phyloP scores from a whole-genome alignment of 345 rosid species.

The Erucastrum elatum region DNA sequence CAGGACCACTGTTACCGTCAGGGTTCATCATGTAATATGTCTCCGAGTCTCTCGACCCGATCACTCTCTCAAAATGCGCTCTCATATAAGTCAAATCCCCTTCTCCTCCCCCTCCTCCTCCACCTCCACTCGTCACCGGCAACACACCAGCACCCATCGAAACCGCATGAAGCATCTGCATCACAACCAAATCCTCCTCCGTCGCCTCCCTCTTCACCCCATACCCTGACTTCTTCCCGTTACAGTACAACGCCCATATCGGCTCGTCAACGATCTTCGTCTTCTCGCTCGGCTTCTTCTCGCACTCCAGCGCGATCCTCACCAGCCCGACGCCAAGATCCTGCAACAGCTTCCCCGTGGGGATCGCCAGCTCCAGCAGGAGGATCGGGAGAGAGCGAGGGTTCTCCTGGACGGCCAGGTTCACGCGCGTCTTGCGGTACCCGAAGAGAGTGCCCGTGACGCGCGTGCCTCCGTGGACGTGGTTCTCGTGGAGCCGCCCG shows the following conservation, averaged over 20 bases:
- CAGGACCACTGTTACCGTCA: constrained; percentile 73
- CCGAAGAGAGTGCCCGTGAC: constrained; percentile 82
- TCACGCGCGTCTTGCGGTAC: constrained; percentile 61
- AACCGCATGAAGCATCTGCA: constrained; percentile 73
- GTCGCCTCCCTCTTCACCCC: constrained; percentile 75
- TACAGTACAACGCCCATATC: constrained; percentile 72
- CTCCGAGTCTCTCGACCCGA: constrained; percentile 82
- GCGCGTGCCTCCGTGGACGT: constrained; percentile 74
- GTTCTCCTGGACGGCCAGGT: constrained; percentile 71
- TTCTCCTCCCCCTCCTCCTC: constrained; percentile 40
- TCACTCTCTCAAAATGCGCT: constrained; percentile 74
- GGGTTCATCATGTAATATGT: constrained; percentile 87
- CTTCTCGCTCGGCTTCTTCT: constrained; percentile 65
- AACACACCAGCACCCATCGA: constrained; percentile 87
- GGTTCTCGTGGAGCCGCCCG: constrained; percentile 47
- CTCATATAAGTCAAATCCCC: constrained; percentile 82
- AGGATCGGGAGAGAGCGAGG: constrained; percentile 63
- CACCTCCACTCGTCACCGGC: constrained; percentile 47
- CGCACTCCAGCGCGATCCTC: constrained; percentile 74
- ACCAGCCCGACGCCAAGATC: constrained; percentile 76
- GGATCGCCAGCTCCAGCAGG: constrained; percentile 65
- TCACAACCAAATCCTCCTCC: constrained; percentile 65
- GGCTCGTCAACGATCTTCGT: constrained; percentile 67
- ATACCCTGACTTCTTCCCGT: constrained; percentile 73
- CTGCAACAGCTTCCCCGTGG: constrained; percentile 73